These are phyloP conservation scores for Begonia peltatifolia DNA, from an alignment of 306 rosid genomes.

Conservation along the genomic window DNA sequence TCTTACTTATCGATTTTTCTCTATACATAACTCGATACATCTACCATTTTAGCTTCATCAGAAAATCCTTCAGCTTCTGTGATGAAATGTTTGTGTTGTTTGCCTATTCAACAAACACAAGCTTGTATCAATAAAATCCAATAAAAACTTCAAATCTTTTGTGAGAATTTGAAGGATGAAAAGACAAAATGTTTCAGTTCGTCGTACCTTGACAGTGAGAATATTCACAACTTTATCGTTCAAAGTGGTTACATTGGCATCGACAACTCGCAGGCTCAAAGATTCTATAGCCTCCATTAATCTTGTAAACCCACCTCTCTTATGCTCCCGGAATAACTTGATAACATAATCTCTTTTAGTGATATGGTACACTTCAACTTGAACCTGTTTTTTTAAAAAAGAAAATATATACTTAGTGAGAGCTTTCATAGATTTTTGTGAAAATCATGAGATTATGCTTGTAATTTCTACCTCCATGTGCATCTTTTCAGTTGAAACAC, in stretches of 20 bases:
- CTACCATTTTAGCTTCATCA: slow-evolving; percentile 19
- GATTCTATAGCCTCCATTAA: slow-evolving; percentile 55
- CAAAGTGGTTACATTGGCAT: slow-evolving; percentile 43
- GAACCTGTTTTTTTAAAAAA: slow-evolving; percentile 16
- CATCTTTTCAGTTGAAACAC: slow-evolving; percentile 1
- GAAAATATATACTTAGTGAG: not conserved
- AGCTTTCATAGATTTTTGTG: not conserved
- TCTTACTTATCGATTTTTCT: no score
- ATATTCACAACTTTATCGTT: slow-evolving; percentile 26
- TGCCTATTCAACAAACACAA: slow-evolving; percentile 26
- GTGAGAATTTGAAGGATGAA: not conserved
- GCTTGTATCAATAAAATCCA: not conserved
- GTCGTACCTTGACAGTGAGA: slow-evolving; percentile 55
- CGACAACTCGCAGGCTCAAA: slow-evolving; percentile 46
- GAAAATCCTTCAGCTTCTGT: slow-evolving; percentile 25
- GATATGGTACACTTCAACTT: slow-evolving; percentile 52
- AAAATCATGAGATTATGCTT: not conserved
- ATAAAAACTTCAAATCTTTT: not conserved
- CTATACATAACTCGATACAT: no score
- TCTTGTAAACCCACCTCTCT: slow-evolving; percentile 38
- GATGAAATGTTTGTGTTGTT: slow-evolving; percentile 29
- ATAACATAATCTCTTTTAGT: slow-evolving; percentile 31
- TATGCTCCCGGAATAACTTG: slow-evolving; percentile 29
- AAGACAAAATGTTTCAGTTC: not conserved
- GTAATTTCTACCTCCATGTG: slow-evolving; percentile 26